phyloP scores from a whole-genome alignment of 1,284 basidiomycete genomes.

The Fomitopsis pinicola region DNA sequence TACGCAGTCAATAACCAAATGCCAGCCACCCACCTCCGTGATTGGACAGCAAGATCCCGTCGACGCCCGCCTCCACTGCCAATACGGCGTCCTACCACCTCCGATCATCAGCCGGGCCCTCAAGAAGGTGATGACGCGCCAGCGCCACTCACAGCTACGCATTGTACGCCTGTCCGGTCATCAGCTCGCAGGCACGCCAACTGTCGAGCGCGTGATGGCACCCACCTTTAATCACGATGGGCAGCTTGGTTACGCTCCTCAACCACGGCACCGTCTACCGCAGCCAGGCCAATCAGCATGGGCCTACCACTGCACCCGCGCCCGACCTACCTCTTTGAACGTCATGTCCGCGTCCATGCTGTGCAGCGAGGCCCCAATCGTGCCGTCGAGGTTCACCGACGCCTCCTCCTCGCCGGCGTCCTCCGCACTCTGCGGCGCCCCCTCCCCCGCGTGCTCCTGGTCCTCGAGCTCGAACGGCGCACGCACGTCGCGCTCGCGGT shows the following conservation, averaged over 20 bases:
- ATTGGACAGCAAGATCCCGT: constrained; percentile 86
- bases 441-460: constrained; percentile 40
- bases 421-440: constrained; percentile 13
- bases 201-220: background rate
- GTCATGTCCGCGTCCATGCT: constrained; percentile 68
- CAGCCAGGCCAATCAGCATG: background rate
- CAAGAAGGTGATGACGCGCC: background rate
- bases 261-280: constrained; percentile 69
- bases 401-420: constrained; percentile 10
- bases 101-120: background rate
- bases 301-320: background rate
- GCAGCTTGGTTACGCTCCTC: constrained; percentile 68
- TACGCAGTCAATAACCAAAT: background rate
- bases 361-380: constrained; percentile 32
- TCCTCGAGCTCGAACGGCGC: constrained; percentile 61
- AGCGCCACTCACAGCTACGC: constrained; percentile 53
- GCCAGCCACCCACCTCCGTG: constrained; percentile 66
- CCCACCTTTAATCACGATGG: constrained; percentile 74
- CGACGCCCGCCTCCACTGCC: constrained; percentile 80
- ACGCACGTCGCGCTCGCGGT: constrained; percentile 77
- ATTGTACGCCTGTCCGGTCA: constrained; percentile 47
- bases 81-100: constrained; percentile 68
- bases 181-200: background rate
- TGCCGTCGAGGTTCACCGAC: constrained; percentile 21
- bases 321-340: constrained; percentile 55